phyloP scores from a whole-genome alignment of 768 basidiomycete genomes.

The Lentinula lateritia region DNA sequence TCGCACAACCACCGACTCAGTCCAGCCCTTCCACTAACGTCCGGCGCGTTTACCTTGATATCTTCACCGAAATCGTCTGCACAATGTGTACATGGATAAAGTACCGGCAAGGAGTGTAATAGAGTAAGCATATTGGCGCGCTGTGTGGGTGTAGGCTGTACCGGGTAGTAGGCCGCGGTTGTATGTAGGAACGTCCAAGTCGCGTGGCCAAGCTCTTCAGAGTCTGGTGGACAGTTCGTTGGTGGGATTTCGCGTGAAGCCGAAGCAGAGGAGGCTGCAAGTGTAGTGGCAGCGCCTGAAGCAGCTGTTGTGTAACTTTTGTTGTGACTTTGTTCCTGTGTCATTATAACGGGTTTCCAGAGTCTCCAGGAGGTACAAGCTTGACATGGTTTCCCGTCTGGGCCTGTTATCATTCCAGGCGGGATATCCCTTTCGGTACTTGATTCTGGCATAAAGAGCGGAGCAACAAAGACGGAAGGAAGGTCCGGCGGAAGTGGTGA shows the following conservation, averaged over 20 bases:
- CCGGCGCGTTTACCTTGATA: constrained; percentile 63
- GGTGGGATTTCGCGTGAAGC: constrained; percentile 31
- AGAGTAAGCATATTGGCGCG: constrained; percentile 81
- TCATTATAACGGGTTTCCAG: constrained; percentile 48
- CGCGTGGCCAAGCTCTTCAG: constrained; percentile 82
- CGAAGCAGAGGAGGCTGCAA: constrained; percentile 13
- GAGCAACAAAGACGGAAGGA: too few species aligned
- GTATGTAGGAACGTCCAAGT: constrained; percentile 98
- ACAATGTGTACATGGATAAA: constrained; percentile 89
- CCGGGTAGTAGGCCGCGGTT: constrained; percentile 93
- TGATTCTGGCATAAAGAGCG: background rate
- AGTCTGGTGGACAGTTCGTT: constrained; percentile 82
- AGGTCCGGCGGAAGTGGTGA: too few species aligned
- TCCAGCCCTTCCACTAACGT: constrained; percentile 63
- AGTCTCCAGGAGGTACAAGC: constrained; percentile 78
- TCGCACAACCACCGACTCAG: constrained; percentile 87
- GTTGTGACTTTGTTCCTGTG: constrained; percentile 7
- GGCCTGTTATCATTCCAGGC: constrained; percentile 83
- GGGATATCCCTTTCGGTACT: constrained; percentile 33
- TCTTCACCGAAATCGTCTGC: constrained; percentile 79
- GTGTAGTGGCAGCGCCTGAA: constrained; percentile 22
- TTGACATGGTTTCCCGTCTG: constrained; percentile 95
- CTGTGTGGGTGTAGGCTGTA: constrained; percentile 67
- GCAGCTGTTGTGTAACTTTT: constrained; percentile 27
- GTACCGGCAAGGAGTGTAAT: constrained; percentile 65